Conservation (phyloP, 805 yeast genomes). For the Ogataea saltuana region DNA sequence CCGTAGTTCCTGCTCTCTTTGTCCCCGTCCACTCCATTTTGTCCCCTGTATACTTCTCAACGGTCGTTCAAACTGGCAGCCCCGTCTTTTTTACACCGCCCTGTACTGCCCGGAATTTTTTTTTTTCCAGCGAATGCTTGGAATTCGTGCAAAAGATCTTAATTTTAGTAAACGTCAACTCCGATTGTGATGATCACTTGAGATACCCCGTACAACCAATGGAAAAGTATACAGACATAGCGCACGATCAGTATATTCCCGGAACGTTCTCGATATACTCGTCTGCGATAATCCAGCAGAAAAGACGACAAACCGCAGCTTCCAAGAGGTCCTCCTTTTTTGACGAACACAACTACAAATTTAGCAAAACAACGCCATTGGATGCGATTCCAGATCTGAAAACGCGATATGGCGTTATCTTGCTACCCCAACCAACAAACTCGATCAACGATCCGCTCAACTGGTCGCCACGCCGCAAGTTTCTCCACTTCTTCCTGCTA, state of each 20-base stretch:
- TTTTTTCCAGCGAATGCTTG: too few species aligned
- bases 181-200: too few species aligned
- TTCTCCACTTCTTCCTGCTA: conserved; percentile 41
- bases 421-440: conserved; percentile 52
- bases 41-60: too few species aligned
- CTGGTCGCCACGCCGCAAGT: conserved; percentile 45
- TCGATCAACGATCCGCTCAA: conserved; percentile 51
- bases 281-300: conserved; percentile 33
- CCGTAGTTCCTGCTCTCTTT: too few species aligned
- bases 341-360: conserved; percentile 21
- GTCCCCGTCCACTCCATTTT: too few species aligned
- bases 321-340: conserved; percentile 3
- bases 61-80: too few species aligned
- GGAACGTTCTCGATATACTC: conserved; percentile 58
- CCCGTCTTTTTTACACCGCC: background rate
- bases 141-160: too few species aligned
- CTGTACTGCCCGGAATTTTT: background rate
- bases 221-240: conserved; percentile 39
- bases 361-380: conserved; percentile 13
- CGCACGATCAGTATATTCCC: conserved; percentile 48
- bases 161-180: too few species aligned
- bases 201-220: too few species aligned
- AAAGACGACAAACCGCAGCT: conserved; percentile 16
- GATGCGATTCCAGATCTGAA: conserved; percentile 30
- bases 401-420: conserved; percentile 38